Conservation (phyloP, 169 alveolate genomes). For the Eimeria praecox region DNA sequence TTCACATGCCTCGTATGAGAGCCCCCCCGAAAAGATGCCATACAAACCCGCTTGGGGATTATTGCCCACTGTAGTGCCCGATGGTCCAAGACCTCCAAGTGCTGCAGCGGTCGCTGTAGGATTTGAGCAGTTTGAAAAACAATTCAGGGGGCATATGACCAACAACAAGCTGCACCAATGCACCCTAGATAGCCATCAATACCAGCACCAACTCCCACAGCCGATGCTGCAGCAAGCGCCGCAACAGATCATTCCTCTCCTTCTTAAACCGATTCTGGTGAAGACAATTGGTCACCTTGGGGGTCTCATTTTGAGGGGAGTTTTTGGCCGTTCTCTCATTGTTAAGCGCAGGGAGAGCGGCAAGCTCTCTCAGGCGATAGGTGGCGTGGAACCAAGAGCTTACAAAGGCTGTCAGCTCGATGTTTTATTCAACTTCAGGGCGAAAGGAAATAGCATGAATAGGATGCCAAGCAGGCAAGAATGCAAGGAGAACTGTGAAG, state of each 20-base stretch:
- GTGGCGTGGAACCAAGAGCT: neutral
- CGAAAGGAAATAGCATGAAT: neutral
- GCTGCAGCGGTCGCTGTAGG: neutral
- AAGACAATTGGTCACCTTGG: neutral
- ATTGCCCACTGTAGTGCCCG: too few relatives aligned
- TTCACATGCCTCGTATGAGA: too few relatives aligned
- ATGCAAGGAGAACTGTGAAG: neutral
- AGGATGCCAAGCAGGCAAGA: neutral
- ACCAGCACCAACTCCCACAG: neutral
- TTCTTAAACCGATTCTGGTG: neutral
- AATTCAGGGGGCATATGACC: neutral
- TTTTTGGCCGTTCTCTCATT: neutral
- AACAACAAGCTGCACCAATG: neutral
- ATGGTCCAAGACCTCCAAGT: too few relatives aligned
- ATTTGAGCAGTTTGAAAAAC: neutral
- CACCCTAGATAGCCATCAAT: neutral
- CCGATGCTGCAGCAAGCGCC: neutral
- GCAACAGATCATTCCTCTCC: neutral
- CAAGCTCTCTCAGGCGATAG: neutral
- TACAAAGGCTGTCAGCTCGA: neutral
- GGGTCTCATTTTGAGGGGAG: neutral
- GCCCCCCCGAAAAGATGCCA: too few relatives aligned
- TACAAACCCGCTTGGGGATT: too few relatives aligned
- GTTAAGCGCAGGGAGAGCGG: neutral
- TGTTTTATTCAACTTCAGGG: neutral